Conservation (phyloP, 495 filamentous ascomycete species). For the Trichocladium antarcticum region DNA sequence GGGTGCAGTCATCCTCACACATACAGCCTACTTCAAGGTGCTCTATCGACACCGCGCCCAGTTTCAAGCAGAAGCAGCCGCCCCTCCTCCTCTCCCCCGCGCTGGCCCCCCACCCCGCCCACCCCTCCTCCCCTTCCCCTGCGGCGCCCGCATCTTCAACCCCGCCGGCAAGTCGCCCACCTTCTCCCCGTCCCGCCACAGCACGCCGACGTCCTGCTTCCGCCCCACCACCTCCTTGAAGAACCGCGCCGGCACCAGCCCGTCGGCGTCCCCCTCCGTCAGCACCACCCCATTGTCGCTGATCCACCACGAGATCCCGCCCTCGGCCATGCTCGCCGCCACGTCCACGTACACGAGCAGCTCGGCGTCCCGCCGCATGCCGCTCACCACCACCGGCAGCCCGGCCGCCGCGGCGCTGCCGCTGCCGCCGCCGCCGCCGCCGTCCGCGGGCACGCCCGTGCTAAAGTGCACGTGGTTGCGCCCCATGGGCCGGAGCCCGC, state of each 20-base stretch:
- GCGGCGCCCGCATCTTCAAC: slow-evolving; percentile 33
- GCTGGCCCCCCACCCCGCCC: slow-evolving; percentile 18
- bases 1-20: no score
- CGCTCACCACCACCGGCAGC: slow-evolving; percentile 76
- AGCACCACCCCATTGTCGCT: slow-evolving; percentile 73
- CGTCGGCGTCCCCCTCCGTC: slow-evolving; percentile 40
- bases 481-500: slow-evolving; percentile 68
- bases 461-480: slow-evolving; percentile 84
- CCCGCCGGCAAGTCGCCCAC: slow-evolving; percentile 45
- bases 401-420: slow-evolving; percentile 23
- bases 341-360: slow-evolving; percentile 74
- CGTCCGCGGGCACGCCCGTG: slow-evolving; percentile 46
- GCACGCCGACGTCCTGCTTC: slow-evolving; percentile 46
- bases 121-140: slow-evolving; percentile 33
- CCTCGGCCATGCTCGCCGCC: slow-evolving; percentile 47
- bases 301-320: slow-evolving; percentile 66
- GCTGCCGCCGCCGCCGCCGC: slow-evolving; percentile 35
- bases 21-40: no score
- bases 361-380: slow-evolving; percentile 72
- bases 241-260: slow-evolving; percentile 34
- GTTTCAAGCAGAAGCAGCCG: background rate
- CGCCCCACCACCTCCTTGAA: slow-evolving; percentile 48
- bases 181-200: slow-evolving; percentile 54
- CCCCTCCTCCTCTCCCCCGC: slow-evolving; percentile 10
- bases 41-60: background rate